Percentiles rank a stretch among this genome's conserved stretches.
phyloP scores from a whole-genome alignment of 257 asterid genomes.

The Perilla frutescens region DNA sequence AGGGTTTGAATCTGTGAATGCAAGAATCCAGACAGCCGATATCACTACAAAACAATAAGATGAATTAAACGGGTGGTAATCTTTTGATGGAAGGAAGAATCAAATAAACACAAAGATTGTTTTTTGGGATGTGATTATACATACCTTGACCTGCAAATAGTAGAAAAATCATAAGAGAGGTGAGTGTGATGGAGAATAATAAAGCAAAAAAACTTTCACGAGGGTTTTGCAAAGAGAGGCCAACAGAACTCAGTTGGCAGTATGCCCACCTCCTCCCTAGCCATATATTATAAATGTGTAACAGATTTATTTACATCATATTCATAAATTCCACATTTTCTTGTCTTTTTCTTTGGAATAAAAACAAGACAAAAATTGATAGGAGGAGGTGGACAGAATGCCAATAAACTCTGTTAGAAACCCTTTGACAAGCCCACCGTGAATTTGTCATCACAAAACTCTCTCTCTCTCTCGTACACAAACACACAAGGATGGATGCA shows the following conservation, averaged over 20 bases:
- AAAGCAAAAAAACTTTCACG: constrained; percentile 42
- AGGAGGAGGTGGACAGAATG: constrained; percentile 97
- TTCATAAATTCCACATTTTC: neutral
- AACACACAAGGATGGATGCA: neutral
- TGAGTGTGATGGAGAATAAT: neutral
- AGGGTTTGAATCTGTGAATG: too few relatives aligned
- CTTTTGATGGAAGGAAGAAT: neutral
- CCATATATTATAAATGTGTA: neutral
- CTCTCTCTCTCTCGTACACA: neutral
- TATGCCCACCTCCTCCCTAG: constrained; percentile 81
- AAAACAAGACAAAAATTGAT: neutral
- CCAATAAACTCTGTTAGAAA: constrained; percentile 76
- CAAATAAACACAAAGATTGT: neutral
- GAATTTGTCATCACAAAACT: constrained; percentile 35
- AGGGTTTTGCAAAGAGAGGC: constrained; percentile 84
- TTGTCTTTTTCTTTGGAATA: neutral
- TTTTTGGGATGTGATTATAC: neutral
- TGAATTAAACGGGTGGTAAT: neutral
- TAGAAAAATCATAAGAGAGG: neutral
- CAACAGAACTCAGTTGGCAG: constrained; percentile 87
- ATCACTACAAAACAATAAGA: neutral
- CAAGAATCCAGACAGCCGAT: neutral
- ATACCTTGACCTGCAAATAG: neutral
- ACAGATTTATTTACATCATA: too few relatives aligned
- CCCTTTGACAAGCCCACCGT: constrained; percentile 76